Evolutionary conservation across 805 yeast genomes (phyloP).

Genomic region (Yarrowia porcina): DNA sequence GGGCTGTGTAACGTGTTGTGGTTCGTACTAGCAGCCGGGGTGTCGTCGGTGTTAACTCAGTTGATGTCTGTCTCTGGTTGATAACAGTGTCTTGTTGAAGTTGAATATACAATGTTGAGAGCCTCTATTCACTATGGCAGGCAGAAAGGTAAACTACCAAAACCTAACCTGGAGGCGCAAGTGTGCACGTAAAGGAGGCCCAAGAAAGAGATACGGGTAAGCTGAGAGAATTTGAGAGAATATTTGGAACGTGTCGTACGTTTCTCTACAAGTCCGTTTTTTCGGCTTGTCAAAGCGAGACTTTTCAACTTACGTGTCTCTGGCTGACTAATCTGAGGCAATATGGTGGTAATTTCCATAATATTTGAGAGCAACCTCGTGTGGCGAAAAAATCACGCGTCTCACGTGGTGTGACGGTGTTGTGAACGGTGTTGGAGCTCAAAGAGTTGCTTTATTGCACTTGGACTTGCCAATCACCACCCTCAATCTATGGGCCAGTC

Average conservation of each 20-base stretch:
- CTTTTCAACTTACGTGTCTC: background rate
- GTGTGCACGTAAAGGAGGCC: background rate
- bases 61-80: background rate
- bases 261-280: background rate
- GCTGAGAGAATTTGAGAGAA: too few species aligned
- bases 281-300: background rate
- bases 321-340: background rate
- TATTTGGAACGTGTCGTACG: too few species aligned
- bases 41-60: slow-evolving; percentile 10
- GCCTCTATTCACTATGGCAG: background rate
- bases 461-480: background rate
- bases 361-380: background rate
- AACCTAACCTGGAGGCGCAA: slow-evolving; percentile 9
- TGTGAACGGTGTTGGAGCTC: too few species aligned
- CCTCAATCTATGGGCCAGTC: background rate
- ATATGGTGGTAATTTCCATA: background rate
- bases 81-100: background rate
- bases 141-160: slow-evolving; percentile 11
- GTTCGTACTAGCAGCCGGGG: background rate
- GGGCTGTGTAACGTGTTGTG: background rate
- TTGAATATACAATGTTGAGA: background rate
- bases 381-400: too few species aligned
- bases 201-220: too few species aligned
- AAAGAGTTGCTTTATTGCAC: background rate
- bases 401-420: too few species aligned